Base-by-base conservation (phyloP, 202 grass and related monocot genomes). In the Saccharum hybrid region DNA sequence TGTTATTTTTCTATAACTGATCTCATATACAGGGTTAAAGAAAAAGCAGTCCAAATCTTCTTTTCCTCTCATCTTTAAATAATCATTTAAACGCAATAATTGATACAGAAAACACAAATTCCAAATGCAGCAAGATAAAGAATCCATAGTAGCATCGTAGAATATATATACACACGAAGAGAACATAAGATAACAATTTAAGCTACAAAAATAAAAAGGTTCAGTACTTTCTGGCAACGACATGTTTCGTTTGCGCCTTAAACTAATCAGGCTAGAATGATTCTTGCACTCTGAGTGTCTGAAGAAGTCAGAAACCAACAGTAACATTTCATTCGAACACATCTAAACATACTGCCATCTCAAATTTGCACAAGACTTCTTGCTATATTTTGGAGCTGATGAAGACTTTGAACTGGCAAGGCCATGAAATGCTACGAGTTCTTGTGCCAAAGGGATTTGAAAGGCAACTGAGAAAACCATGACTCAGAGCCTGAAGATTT, bases 401-500 rank as follows among this genome's bases (percentile, higher is more conserved):
- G 70, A 73, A 80, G 22, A 56, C 12, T 11, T 45, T 45, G 80
- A 64, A 84, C 8, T 57, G 63, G 66, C 12, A 7, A 77, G 10
- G 19, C 59, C 79, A 88, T 23, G 45, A 64, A 59, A 52, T 79
- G 62, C 75, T 85, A 75, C 7, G 67, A 63, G 42, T 54, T 83
- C 18, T 82, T 88, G 56, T 82, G 87, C 92, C 89, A 94, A 37
- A 91, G 74, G 77, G 89, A 88, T 61, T 22, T 87, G 74, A 91
- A 81, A 83, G 87, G 77, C 45, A 94, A 76, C 38, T 94, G 92
- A 18, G 89, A 90, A 33, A 94, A 76, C 92, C 92, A 94, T 0
- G 83, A 94, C 48, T 88, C 87, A 0, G 85, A 37, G 22, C 85
- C 51, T 3, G 87, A 66, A 22, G 87, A 86, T 87, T 52, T 83